These are phyloP conservation scores for Termitomyces sp. DNA, from an alignment of 1,284 basidiomycete species.

Conservation along the genomic window DNA sequence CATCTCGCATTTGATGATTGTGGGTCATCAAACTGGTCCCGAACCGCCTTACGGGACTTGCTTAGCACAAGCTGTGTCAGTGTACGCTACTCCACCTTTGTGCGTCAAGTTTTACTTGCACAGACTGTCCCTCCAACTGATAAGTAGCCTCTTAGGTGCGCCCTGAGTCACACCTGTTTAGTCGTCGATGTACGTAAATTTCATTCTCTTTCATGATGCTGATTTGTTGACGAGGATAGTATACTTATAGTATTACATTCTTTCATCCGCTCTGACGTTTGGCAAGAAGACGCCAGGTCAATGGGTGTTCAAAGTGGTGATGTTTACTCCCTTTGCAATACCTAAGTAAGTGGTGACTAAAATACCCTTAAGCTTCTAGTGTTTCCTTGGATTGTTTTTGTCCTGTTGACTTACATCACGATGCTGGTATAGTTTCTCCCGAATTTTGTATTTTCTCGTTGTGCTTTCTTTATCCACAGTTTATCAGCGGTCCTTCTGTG, in stretches of 20 bases:
- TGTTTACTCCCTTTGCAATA: background rate
- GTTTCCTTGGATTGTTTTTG: background rate
- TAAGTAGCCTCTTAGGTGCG: background rate
- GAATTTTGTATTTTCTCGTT: background rate
- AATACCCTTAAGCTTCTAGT: background rate
- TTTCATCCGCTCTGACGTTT: background rate
- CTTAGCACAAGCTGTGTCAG: background rate
- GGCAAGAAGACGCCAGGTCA: background rate
- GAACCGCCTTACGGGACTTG: background rate
- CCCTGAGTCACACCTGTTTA: background rate
- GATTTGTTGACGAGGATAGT: background rate
- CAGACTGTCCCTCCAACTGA: background rate
- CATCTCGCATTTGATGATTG: background rate
- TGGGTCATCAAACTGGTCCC: background rate
- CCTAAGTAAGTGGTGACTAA: background rate
- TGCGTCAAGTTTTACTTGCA: background rate
- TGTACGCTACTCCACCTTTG: constrained; percentile 1
- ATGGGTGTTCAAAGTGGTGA: background rate
- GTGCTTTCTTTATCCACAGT: background rate
- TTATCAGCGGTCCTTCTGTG: background rate
- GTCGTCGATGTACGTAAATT: background rate
- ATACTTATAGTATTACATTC: constrained; percentile 1
- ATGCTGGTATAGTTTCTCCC: background rate
- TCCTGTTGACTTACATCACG: background rate
- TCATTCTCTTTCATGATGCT: background rate